Evolutionary conservation across 2,329 filamentous ascomycete species (phyloP).

Genomic region (Lasiodiplodia hormozganensis): DNA sequence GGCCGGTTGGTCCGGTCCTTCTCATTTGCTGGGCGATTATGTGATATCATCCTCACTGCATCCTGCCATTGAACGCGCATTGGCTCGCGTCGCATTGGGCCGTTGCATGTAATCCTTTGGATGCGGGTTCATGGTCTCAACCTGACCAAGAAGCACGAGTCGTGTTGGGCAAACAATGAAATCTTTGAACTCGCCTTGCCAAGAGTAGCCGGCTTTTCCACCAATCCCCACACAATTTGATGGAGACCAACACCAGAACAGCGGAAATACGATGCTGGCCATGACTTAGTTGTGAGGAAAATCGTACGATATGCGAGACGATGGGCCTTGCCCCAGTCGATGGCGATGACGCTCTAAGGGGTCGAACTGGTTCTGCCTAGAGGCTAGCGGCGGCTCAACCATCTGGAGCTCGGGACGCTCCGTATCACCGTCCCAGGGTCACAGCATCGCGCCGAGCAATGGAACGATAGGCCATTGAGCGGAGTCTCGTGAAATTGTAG

Average conservation of each 20-base stretch:
- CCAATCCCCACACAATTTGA: conserved; percentile 8
- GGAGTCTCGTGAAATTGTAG: neutral
- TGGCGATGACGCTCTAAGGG: neutral
- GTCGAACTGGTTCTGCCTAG: neutral
- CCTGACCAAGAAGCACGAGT: neutral
- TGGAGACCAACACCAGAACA: neutral
- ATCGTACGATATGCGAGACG: neutral
- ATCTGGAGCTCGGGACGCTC: neutral
- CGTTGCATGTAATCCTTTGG: neutral
- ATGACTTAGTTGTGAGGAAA: neutral
- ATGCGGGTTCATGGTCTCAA: neutral
- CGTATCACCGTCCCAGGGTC: neutral
- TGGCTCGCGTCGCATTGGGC: neutral
- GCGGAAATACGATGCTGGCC: neutral
- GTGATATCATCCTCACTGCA: neutral
- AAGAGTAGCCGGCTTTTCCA: neutral
- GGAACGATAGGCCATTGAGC: neutral
- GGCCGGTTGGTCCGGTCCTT: neutral
- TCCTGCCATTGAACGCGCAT: neutral
- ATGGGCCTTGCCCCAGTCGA: neutral
- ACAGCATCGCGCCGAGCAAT: neutral
- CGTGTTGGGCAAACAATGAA: neutral
- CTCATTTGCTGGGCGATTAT: neutral
- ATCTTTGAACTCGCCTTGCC: neutral
- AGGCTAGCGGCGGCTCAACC: neutral